Evolutionary conservation across 2,329 filamentous ascomycete species (phyloP).

Genomic region (Parastagonospora avenae): DNA sequence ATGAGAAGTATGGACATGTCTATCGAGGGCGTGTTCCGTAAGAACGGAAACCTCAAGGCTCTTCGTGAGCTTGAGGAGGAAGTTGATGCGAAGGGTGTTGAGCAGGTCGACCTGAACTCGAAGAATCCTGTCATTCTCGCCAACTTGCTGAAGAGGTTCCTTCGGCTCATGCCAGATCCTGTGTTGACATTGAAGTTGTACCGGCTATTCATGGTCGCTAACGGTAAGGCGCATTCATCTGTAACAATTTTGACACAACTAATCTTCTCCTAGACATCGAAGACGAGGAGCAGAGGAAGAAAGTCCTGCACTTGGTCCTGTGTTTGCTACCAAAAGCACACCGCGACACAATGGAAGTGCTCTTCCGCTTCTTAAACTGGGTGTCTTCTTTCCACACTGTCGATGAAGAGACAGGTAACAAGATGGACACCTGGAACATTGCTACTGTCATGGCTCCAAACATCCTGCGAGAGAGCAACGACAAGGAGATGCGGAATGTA

Average conservation of each 20-base stretch:
- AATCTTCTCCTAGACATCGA: constrained; percentile 64
- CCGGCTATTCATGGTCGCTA: constrained; percentile 84
- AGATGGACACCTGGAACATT: constrained; percentile 98
- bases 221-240: constrained; percentile 60
- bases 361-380: constrained; percentile 97
- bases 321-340: constrained; percentile 92
- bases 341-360: constrained; percentile 89
- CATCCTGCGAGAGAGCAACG: constrained; percentile 74
- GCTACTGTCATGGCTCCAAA: constrained; percentile 98
- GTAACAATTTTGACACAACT: constrained; percentile 7
- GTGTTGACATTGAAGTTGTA: constrained; percentile 95
- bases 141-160: constrained; percentile 91
- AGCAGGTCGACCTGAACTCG: constrained; percentile 81
- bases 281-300: constrained; percentile 79
- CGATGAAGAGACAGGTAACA: constrained; percentile 94
- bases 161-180: constrained; percentile 92
- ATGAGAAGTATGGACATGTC: constrained; percentile 99
- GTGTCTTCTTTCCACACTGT: constrained; percentile 96
- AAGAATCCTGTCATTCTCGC: constrained; percentile 94
- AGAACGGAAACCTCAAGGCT: constrained; percentile 98
- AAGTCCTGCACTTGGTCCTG: constrained; percentile 87
- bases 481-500: constrained; percentile 65
- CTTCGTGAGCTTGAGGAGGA: constrained; percentile 83
- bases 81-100: constrained; percentile 84
- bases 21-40: constrained; percentile 96